A percentile compares a stretch with the other conserved stretches of the same genome.
Conservation (phyloP, 805 yeast species). For the Nakazawaea ambrosiae region DNA sequence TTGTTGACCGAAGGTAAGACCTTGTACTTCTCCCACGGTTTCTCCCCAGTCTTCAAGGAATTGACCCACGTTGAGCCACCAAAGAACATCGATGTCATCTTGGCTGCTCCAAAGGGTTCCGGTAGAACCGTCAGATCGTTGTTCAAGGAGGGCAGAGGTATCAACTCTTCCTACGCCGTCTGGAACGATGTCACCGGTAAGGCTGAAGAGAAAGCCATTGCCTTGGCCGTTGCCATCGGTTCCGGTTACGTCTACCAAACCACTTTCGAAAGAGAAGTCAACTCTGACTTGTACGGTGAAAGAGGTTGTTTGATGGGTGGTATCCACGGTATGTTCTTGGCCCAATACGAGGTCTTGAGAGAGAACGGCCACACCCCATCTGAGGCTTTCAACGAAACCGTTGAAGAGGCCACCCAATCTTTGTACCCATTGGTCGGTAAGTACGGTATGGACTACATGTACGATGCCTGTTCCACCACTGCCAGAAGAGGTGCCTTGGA, state of each 20-base stretch:
- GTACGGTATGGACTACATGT: slow-evolving; percentile 99
- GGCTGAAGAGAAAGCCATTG: slow-evolving; percentile 98
- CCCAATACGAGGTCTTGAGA: slow-evolving; percentile 99
- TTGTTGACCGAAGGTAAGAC: slow-evolving; percentile 95
- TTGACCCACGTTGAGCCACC: slow-evolving; percentile 97
- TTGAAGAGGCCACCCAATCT: slow-evolving; percentile 99
- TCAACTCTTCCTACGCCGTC: slow-evolving; percentile 98
- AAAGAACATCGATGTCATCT: slow-evolving; percentile 88
- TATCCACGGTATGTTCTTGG: slow-evolving; percentile 99
- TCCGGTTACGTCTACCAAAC: slow-evolving; percentile 99
- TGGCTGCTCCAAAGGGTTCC: slow-evolving; percentile 99
- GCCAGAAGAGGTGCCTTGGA: slow-evolving; percentile 99
- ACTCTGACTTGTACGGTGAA: slow-evolving; percentile 99
- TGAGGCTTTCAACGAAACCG: slow-evolving; percentile 99
- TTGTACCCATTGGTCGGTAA: slow-evolving; percentile 98
- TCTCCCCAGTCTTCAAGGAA: slow-evolving; percentile 98
- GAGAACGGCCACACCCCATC: slow-evolving; percentile 99
- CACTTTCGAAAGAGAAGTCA: slow-evolving; percentile 98
- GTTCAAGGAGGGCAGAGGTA: slow-evolving; percentile 99
- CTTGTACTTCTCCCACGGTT: slow-evolving; percentile 98
- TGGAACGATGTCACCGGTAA: slow-evolving; percentile 99
- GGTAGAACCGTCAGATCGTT: slow-evolving; percentile 99
- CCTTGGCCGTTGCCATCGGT: slow-evolving; percentile 98
- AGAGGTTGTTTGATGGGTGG: slow-evolving; percentile 99
- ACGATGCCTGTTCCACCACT: slow-evolving; percentile 99